Evolutionary conservation across 2,329 filamentous ascomycete genomes (phyloP), one percentile per base, ranked within the genome.

Genomic region (Aspergillus sp.): DNA sequence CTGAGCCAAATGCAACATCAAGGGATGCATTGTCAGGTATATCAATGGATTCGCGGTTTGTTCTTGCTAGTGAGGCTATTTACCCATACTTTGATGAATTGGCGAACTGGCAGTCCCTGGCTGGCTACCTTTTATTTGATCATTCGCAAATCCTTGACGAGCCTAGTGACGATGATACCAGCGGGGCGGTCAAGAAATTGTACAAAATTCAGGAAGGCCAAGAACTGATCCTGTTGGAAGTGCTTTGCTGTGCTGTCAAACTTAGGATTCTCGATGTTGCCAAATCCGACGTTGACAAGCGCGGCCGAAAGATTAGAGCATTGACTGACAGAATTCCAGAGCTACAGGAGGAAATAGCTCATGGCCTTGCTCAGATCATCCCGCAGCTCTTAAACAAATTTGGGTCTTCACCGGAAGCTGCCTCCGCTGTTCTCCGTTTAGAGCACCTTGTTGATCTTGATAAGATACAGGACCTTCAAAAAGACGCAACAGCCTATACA

Each of bases 331-430:
- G 91, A 57, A 75, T 81, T 17, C 76, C 81, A 5, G 89, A 93
- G 58, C 83, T 87, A 24, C 89, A 91, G 61, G 92, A 96, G 67
- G 86, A 89, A 48, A 87, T 89, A 36, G 91, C 91, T 2, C 82
- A 92, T 48, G 86, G 89, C 64, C 81, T 99, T 38, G 90, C 91
- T 8, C 81, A 83, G 38, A 81, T 90, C 13, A 93, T 98, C 53
- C 95, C 95, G 0, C 87, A 86, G 62, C 83, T 99, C 2, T 80
- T 99, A 51, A 96, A 89, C 75, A 98, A 97, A 70, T 99, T 92
- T 66, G 93, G 95, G 5, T 90, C 93, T n/a, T 84, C 90, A 26
- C 89, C 95, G 15, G 87, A 89, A 67, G 93, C 93, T 22, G 92
- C 93, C 2, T 90, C 91, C 9, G 86, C 90, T 22, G 92, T 97